Evolutionary conservation across 305 asterid genomes (phyloP), one percentile per base, ranked within the genome.

Genomic region (Coffea humblotiana): DNA sequence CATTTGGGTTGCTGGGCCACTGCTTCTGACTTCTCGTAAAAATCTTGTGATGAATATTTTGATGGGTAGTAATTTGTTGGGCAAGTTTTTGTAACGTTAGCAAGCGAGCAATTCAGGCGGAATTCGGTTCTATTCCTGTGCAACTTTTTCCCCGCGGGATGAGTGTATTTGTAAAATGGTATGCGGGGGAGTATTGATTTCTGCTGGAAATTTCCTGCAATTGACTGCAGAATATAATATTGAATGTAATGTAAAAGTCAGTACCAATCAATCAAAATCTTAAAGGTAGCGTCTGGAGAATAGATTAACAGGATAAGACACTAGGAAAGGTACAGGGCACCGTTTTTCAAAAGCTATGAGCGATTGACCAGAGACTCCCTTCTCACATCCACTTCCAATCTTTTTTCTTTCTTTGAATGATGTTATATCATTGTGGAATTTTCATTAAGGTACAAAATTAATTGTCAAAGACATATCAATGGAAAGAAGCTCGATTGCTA

Each of bases 1-100:
- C 99, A 96, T 0, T 87, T 52, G 18, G 70, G 76, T 0, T 88
- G 82, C 3, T 83, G 90, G 45, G 86, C 21, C 21, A 21, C 29
- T 16, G 45, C 54, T 43, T 47, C n/a, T 27, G 76, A 58, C 45
- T 54, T 48, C 0, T 27, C 63, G 80, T 64, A 15, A 9, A 37
- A 45, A 25, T 54, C 15, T 65, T 14, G 11, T 25, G 47, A 1
- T 2, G 75, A 32, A 47, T 29, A 25, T 11, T 63, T 61, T 8
- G 25, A 12, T 19, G 79, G 79, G 63, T 63, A 76, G 72, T 76
- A 76, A 45, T 27, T 76, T 27, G 63, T 9, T 9, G 79, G 72
- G 63, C 79, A 76, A 25, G 68, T 69, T 1, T 45, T 64, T 64
- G 79, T 64, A 2, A 51, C 56, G 63, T 76, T 76, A 3, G 18